Conservation (phyloP, 2,329 filamentous ascomycete genomes). For the Boeremia exigua region DNA sequence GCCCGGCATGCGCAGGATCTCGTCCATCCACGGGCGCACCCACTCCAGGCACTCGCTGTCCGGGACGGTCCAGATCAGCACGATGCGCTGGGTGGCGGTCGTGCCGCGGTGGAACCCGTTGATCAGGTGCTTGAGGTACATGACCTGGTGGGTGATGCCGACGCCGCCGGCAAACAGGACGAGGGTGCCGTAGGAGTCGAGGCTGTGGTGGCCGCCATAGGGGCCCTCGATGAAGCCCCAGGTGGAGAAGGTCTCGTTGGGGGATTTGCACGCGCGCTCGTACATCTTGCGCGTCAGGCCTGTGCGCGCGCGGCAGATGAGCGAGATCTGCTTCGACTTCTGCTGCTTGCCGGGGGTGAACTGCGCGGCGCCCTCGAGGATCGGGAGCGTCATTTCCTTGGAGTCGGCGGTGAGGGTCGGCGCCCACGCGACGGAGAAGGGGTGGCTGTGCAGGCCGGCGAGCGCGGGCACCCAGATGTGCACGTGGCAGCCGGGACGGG, state of each 20-base stretch:
- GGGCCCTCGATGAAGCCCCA: slow-evolving; percentile 76
- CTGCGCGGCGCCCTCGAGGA: slow-evolving; percentile 37
- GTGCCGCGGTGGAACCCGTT: slow-evolving; percentile 71
- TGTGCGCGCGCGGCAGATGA: slow-evolving; percentile 75
- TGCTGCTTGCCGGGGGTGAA: slow-evolving; percentile 25
- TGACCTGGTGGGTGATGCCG: slow-evolving; percentile 80
- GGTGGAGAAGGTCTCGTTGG: slow-evolving; percentile 66
- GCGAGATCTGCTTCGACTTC: slow-evolving; percentile 62
- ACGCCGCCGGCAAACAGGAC: slow-evolving; percentile 82
- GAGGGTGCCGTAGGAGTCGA: slow-evolving; percentile 78
- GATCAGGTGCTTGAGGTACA: slow-evolving; percentile 75
- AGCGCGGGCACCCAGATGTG: slow-evolving; percentile 64
- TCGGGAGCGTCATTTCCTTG: slow-evolving; percentile 45
- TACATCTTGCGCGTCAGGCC: slow-evolving; percentile 76
- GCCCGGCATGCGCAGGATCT: slow-evolving; percentile 65
- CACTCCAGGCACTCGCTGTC: slow-evolving; percentile 70
- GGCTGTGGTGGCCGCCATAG: slow-evolving; percentile 72
- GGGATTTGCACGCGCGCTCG: slow-evolving; percentile 67
- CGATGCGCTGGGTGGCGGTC: slow-evolving; percentile 72
- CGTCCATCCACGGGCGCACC: slow-evolving; percentile 71
- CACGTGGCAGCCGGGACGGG: slow-evolving; percentile 64
- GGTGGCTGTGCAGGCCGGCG: slow-evolving; percentile 52
- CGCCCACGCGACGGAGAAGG: slow-evolving; percentile 59
- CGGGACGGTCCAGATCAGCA: slow-evolving; percentile 81
- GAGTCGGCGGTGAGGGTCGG: slow-evolving; percentile 40